Base-by-base conservation (phyloP, 2,329 filamentous ascomycete genomes). In the Xylaria hypoxylon region DNA sequence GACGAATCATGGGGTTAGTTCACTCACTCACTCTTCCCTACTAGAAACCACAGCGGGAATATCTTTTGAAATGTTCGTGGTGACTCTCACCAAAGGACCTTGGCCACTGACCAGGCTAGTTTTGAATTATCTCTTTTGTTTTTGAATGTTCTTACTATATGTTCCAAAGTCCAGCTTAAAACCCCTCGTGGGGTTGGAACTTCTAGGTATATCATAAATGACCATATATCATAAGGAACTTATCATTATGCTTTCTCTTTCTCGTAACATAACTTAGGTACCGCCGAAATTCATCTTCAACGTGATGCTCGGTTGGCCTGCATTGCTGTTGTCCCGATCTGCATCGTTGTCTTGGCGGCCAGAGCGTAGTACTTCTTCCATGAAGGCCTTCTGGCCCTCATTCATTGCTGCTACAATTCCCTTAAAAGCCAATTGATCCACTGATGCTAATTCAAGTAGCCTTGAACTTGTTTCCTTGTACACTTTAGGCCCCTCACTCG, bases 271-370 rank as follows among this genome's bases (percentile, higher is more conserved):
- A 28, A 24, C 33, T 47, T 61, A 70, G 24, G 19, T 67, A 19
- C 82, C 80, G 5, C 88, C 88, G 85, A 99, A 98, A 79, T 97
- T 86, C 92, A 98, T 96, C 85, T 96, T 96, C 76, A 99, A 80
- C 60, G 93, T 93, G 84, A 99, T 99, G 69, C 84, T 96, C 13
- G 96, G 96, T 79, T 88, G 88, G 31, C 82, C 86, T 64, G 81
- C 83, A 57, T 79, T 80, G 48, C 80, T 75, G 2, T 67, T 74
- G 61, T 77, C 79, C 72, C 82, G 81, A 73, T 77, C 80, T 70
- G 78, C 75, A 73, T 76, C 75, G 62, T 79, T 78, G 51, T 76
- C 77, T 72, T 85, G 81, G 72, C 87, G 81, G 58, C 90, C 90
- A 26, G 86, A 87, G 78, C 89, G 87, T 67, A 97, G 87, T 17